phyloP scores from a whole-genome alignment of 805 yeast genomes.

The Wickerhamomyces xylosicus region DNA sequence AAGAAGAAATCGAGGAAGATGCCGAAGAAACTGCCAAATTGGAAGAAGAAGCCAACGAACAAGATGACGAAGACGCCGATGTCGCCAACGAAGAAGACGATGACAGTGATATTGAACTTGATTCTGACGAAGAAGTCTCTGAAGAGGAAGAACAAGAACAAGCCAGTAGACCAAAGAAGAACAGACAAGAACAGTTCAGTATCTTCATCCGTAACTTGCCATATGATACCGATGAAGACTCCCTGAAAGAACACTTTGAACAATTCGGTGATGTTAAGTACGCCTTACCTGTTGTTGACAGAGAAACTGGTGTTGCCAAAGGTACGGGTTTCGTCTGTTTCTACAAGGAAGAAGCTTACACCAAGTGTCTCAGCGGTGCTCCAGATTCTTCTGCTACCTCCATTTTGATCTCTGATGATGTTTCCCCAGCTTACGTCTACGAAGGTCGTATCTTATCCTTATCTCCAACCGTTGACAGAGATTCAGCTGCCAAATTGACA shows the following conservation, averaged over 20 bases:
- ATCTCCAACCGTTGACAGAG: conserved; percentile 78
- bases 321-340: conserved; percentile 97
- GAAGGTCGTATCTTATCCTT: conserved; percentile 87
- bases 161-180: conserved; percentile 27
- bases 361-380: conserved; percentile 63
- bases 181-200: conserved; percentile 61
- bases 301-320: conserved; percentile 72
- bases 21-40: conserved; percentile 20
- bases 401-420: conserved; percentile 84
- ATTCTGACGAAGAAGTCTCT: conserved; percentile 26
- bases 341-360: conserved; percentile 45
- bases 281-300: conserved; percentile 89
- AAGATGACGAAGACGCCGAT: conserved; percentile 16
- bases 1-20: conserved; percentile 22
- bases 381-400: conserved; percentile 60
- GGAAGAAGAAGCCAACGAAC: conserved; percentile 15
- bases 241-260: conserved; percentile 64
- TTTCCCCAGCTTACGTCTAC: conserved; percentile 77
- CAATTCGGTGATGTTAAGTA: conserved; percentile 83
- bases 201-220: conserved; percentile 90
- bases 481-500: conserved; percentile 63
- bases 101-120: conserved; percentile 19
- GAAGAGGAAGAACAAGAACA: conserved; percentile 23
- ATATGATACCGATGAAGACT: conserved; percentile 81
- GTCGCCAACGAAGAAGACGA: conserved; percentile 19